These are phyloP conservation scores for Blastobotrys aristatus DNA, from an alignment of 1,139 yeast species.

Conservation along the genomic window DNA sequence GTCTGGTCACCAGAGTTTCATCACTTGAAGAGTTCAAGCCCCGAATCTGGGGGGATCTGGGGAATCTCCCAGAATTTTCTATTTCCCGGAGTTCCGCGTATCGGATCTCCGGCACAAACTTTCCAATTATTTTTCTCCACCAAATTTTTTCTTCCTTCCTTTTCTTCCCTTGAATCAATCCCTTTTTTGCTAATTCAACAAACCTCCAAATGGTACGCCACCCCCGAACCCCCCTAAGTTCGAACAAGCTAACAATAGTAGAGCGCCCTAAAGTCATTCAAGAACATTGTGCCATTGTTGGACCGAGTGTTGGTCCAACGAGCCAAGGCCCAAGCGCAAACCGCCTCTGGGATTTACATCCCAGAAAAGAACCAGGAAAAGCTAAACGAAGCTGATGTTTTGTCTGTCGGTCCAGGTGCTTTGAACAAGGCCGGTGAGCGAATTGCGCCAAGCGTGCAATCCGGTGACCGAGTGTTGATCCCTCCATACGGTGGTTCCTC, in stretches of 20 bases:
- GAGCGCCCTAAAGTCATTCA: conserved; percentile 68
- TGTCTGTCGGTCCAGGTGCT: conserved; percentile 51
- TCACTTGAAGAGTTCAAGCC: too few relatives aligned
- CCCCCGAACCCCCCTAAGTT: not conserved
- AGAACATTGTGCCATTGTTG: conserved; percentile 82
- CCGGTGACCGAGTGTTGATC: conserved; percentile 90
- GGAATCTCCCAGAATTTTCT: too few relatives aligned
- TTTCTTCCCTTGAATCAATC: not conserved
- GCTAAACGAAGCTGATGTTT: conserved; percentile 53
- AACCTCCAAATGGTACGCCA: conserved; percentile 1
- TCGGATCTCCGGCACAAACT: too few relatives aligned
- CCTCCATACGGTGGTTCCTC: conserved; percentile 88
- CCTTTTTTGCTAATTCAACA: not conserved
- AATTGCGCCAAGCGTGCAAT: conserved; percentile 66
- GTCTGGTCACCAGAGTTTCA: too few relatives aligned
- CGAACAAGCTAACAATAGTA: conserved; percentile 4
- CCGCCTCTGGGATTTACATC: conserved; percentile 90
- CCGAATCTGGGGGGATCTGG: too few relatives aligned
- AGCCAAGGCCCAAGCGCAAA: conserved; percentile 83
- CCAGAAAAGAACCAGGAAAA: conserved; percentile 97
- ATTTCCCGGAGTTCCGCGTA: too few relatives aligned
- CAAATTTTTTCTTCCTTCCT: not conserved
- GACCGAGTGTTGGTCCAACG: conserved; percentile 96
- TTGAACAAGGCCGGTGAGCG: conserved; percentile 55
- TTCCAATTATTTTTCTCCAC: too few relatives aligned